A percentile compares a stretch with the other conserved stretches of the same genome.
phyloP scores from a whole-genome alignment of 441 rosid species.

The Biscutella laevigata region DNA sequence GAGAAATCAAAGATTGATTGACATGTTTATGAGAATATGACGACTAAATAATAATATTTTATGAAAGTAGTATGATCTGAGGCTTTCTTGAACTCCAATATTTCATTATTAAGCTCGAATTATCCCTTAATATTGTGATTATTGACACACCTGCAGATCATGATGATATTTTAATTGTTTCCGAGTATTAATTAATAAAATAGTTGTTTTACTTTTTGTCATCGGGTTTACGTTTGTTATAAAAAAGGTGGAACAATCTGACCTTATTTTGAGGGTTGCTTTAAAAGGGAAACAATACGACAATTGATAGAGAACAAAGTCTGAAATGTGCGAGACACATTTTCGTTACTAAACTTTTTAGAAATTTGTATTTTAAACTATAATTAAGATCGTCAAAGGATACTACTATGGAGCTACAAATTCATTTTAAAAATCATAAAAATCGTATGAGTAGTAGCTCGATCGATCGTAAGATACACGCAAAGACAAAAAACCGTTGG shows the following conservation, averaged over 20 bases:
- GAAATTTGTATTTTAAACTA: not conserved
- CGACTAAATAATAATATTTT: not conserved
- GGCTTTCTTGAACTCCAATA: conserved; percentile 17
- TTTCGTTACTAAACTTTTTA: no score
- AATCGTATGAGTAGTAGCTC: conserved; percentile 6
- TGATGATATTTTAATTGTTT: conserved; percentile 2
- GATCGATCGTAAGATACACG: conserved; percentile 20
- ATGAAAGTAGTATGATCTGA: not conserved
- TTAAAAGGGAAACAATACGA: conserved; percentile 26
- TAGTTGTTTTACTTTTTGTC: not conserved
- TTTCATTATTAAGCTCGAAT: not conserved
- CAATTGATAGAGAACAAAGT: conserved; percentile 27
- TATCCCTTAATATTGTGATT: conserved; percentile 9
- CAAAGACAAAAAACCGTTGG: conserved; percentile 20
- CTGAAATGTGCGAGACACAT: no score
- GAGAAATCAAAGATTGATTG: conserved; percentile 11
- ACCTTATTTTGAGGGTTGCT: conserved; percentile 22
- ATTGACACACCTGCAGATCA: not conserved
- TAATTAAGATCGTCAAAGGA: not conserved
- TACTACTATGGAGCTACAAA: not conserved
- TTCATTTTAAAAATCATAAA: not conserved
- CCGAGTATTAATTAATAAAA: not conserved
- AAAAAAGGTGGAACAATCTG: conserved; percentile 6
- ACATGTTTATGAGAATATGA: conserved; percentile 3
- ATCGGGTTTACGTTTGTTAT: conserved; percentile 20